Evolutionary conservation across 768 basidiomycete genomes (phyloP), one percentile per base, ranked within the genome.

Genomic region (Leccinum obscurum): DNA sequence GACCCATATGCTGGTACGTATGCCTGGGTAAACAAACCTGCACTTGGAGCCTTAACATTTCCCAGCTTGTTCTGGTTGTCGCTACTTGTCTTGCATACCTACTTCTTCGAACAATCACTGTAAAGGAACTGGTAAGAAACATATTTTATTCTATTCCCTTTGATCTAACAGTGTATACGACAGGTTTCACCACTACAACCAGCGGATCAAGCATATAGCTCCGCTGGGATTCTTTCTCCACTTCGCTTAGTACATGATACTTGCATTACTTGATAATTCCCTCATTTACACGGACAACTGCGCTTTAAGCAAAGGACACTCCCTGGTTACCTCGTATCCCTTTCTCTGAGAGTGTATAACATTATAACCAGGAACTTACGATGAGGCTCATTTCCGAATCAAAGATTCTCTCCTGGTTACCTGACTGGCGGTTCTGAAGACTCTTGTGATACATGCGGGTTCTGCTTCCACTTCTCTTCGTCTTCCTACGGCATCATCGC

Each of bases 81-180:
- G 92, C 54, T 97, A 92, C 72, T 76, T 97, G 5, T 94, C 92
- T 2, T 97, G 95, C 66, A 85, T 95, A 72, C 95, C 95, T 1
- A 89, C 88, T 7, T 73, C 79, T 35, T 75, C 82, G 1, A 93
- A 92, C 62, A 84, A 88, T 66, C 75, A 87, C 59, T 93, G 90
- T 67, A 69, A 79, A 71, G 81, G 80, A 75, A 82, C 72, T 30
- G 79, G 73, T 76, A 34, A 60, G 67, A 52, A 54, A 53, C 44
- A 11, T 14, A 34, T 13, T 24, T 22, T 37, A 35, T 11, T 11
- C 3, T 46, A 2, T 10, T 24, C 20, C 50, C 11, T 15, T 17
- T 52, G 44, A 54, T 22, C 60, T 70, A 26, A 64, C 52, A 35
- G 30, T 37, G 10, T 7, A 26, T 20, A 39, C 48, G 2, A 52